A percentile compares a stretch with the other conserved stretches of the same genome.
Conservation (phyloP, 2,329 filamentous ascomycete species). For the Penicillium sclerotiorum region DNA sequence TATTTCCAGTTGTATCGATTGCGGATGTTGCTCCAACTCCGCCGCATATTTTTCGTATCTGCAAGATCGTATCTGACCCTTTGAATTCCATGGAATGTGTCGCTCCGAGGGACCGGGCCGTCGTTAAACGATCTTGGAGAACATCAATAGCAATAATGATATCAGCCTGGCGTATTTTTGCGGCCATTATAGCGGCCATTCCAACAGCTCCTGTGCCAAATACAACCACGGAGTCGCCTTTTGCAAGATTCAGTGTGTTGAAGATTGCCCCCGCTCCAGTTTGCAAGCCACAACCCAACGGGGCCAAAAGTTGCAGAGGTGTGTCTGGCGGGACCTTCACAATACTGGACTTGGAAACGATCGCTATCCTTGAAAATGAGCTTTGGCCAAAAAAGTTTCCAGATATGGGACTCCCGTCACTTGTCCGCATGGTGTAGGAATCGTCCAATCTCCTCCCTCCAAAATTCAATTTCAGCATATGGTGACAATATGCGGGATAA, state of each 20-base stretch:
- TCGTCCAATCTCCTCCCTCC: constrained; percentile 8
- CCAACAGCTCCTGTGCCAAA: constrained; percentile 37
- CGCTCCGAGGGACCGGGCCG: constrained; percentile 30
- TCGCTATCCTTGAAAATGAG: constrained; percentile 34
- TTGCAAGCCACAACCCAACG: constrained; percentile 37
- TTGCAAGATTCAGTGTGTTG: constrained; percentile 23
- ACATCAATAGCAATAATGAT: constrained; percentile 33
- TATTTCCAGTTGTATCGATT: constrained; percentile 25
- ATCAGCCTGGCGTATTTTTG: constrained; percentile 24
- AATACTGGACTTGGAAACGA: constrained; percentile 29
- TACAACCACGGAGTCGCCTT: constrained; percentile 28
- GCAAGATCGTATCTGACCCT: constrained; percentile 8
- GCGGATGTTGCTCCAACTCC: constrained; percentile 16
- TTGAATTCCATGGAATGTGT: constrained; percentile 26
- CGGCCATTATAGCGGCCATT: constrained; percentile 8
- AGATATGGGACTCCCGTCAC: not conserved
- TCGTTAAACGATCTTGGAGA: constrained; percentile 17
- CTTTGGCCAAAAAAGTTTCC: constrained; percentile 43
- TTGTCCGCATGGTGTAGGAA: not conserved
- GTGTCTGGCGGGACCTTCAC: constrained; percentile 20
- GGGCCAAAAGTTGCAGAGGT: constrained; percentile 26
- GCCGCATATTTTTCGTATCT: constrained; percentile 8
- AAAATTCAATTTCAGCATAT: constrained; percentile 6
- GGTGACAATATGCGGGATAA: constrained; percentile 21
- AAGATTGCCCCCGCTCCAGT: constrained; percentile 33